Base-by-base conservation (phyloP, 306 rosid species). In the Hippophae rhamnoides region DNA sequence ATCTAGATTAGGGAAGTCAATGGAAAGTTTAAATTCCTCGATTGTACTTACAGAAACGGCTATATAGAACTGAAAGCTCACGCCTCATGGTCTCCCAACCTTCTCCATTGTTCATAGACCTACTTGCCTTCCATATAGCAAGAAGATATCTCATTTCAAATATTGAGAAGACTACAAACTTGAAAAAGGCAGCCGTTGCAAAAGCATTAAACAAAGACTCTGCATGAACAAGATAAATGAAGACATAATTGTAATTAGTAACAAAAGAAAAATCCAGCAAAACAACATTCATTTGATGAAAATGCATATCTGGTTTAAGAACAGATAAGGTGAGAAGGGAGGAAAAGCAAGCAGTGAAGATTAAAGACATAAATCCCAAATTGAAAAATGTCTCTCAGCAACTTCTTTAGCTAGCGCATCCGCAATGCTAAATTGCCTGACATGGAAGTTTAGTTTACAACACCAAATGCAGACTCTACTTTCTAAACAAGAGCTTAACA, bases 51-150 rank as follows among this genome's bases (percentile, higher is more conserved):
- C 99, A 92, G 83, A 92, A 92, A 73, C 96, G 99, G 61, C 93
- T 87, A 72, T 92, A 92, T 43, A 92, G 73, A 82, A 92, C 88
- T 8, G 99, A 92, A 60, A 92, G 95, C 71, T 88, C 99, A 8
- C 99, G 96, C 84, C 99, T 81, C 99, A 92, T 88, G 23, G 81
- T 82, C 73, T 85, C 99, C 99, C 99, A 92, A 67, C 96, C 99
- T 75, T 86, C 99, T 54, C 99, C 96, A 49, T 67, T 88, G 76
- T 78, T 85, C 80, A 75, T 64, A 62, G 96, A 93, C 75, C 99
- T 81, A 74, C 73, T 88, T 56, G 99, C 99, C 74, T 92, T 92
- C 99, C 99, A 92, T 87, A 92, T 92, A 44, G 93, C 96, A 67
- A 92, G 99, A 64, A 92, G 99, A 78, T 92, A 92, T 79, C 99